Evolutionary conservation across 441 rosid genomes (phyloP).

Genomic region (Adansonia gregorii): DNA sequence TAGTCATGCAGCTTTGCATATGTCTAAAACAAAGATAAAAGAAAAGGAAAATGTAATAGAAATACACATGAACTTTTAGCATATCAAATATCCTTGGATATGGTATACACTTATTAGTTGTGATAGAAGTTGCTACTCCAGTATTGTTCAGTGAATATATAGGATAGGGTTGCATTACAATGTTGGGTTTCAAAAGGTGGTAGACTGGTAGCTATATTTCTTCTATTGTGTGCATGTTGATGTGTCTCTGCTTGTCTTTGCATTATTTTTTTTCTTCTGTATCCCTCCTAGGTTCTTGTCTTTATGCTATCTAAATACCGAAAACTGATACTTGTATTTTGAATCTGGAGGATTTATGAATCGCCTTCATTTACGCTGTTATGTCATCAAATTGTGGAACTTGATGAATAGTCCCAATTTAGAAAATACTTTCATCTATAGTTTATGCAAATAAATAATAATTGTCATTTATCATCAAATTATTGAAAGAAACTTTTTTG

Average conservation of each 20-base stretch:
- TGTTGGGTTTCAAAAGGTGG: neutral
- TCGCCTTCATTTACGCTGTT: too few relatives aligned
- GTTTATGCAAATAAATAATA: neutral
- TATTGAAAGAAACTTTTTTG: too few relatives aligned
- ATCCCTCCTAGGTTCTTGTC: too few relatives aligned
- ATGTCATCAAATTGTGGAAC: too few relatives aligned
- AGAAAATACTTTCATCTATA: too few relatives aligned
- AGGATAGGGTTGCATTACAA: neutral
- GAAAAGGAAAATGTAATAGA: neutral
- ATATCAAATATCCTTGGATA: neutral
- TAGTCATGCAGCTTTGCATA: slow-evolving; percentile 1
- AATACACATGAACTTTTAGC: neutral
- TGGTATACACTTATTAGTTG: neutral
- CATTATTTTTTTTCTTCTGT: neutral
- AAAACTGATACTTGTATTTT: too few relatives aligned
- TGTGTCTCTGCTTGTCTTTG: slow-evolving; percentile 2
- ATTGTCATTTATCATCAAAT: neutral
- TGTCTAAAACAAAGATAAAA: neutral
- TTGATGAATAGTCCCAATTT: too few relatives aligned
- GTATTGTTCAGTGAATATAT: neutral
- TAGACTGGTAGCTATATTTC: neutral
- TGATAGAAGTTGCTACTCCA: neutral
- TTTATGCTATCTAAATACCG: too few relatives aligned
- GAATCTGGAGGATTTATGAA: too few relatives aligned
- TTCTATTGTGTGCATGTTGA: neutral